Evolutionary conservation across 2,329 filamentous ascomycete species (phyloP).

Genomic region (Arthrobotrys sphaeroides): DNA sequence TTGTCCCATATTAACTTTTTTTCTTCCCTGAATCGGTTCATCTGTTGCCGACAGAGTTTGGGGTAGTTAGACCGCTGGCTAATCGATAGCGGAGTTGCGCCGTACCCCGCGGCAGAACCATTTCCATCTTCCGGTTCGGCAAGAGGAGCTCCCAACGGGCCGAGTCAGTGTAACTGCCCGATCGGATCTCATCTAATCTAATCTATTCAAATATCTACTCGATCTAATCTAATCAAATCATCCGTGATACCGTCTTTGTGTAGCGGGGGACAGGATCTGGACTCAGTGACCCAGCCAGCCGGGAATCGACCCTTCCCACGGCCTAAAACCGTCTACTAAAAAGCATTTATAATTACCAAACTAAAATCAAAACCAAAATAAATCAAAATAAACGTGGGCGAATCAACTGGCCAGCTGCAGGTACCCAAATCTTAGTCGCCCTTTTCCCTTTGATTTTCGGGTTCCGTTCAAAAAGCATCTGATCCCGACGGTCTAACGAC

Average conservation of each 20-base stretch:
- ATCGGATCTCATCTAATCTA: too few relatives aligned
- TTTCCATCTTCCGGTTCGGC: too few relatives aligned
- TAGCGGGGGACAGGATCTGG: too few relatives aligned
- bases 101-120: conserved; percentile 28
- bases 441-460: conserved; percentile 1
- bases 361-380: neutral
- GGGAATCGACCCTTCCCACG: too few relatives aligned
- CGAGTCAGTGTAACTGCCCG: too few relatives aligned
- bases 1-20: neutral
- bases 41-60: neutral
- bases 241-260: too few relatives aligned
- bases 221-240: too few relatives aligned
- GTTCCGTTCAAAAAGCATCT: conserved; percentile 1
- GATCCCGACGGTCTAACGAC: neutral
- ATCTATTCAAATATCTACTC: too few relatives aligned
- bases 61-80: neutral
- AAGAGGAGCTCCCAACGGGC: neutral
- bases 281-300: too few relatives aligned
- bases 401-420: neutral
- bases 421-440: neutral
- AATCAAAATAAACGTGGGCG: conserved; percentile 10
- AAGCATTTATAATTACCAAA: neutral
- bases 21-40: neutral
- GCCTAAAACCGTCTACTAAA: too few relatives aligned
- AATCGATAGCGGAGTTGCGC: conserved; percentile 45